Percentiles rank a stretch among this genome's conserved stretches.
phyloP scores from a whole-genome alignment of 176 grass and related monocot species.

The Zoysia pacifica region DNA sequence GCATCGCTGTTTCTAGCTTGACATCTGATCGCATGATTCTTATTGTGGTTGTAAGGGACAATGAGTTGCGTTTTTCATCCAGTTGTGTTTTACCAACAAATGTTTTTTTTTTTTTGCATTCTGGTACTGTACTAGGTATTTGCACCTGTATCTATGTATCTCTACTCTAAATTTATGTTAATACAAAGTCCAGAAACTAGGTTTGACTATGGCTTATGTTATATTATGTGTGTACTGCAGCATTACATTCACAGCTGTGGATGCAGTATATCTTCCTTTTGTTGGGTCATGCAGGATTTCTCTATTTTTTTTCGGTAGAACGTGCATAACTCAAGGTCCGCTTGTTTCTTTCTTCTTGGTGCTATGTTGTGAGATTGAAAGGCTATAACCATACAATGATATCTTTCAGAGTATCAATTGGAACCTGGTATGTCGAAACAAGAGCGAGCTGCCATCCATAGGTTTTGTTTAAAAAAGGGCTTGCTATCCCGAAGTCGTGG shows the following conservation, averaged over 20 bases:
- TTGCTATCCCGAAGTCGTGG: constrained; percentile 82
- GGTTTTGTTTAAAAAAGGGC: constrained; percentile 76
- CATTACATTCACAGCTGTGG: no score
- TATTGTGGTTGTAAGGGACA: constrained; percentile 2
- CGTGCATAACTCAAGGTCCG: background rate
- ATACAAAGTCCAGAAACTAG: background rate
- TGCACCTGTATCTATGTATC: background rate
- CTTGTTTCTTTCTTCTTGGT: background rate
- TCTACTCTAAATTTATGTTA: background rate
- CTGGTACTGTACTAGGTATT: background rate
- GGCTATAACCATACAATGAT: constrained; percentile 20
- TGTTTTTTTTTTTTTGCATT: background rate
- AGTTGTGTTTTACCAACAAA: background rate
- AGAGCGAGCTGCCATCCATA: constrained; percentile 73
- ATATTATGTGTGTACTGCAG: no score
- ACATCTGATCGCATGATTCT: constrained; percentile 4
- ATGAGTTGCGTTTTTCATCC: background rate
- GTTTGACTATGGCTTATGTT: no score
- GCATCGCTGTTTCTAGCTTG: background rate
- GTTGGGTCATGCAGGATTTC: background rate
- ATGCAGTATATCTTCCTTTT: background rate
- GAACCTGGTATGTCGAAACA: constrained; percentile 62
- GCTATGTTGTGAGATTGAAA: constrained; percentile 27
- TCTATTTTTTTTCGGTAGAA: background rate
- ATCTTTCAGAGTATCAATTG: constrained; percentile 68